phyloP scores from a whole-genome alignment of 2,329 filamentous ascomycete species.

The Fusarium albosuccineum region DNA sequence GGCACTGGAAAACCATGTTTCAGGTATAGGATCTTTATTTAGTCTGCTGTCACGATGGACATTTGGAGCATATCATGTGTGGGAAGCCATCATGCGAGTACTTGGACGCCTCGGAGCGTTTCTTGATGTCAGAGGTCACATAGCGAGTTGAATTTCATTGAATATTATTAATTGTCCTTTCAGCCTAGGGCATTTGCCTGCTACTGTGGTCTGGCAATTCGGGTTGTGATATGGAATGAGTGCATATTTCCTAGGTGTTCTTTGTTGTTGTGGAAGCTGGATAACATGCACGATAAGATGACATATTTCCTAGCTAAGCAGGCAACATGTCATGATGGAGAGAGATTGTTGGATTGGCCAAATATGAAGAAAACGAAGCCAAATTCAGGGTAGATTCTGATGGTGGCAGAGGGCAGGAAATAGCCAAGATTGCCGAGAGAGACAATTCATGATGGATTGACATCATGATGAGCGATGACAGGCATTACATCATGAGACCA shows the following conservation, averaged over 20 bases:
- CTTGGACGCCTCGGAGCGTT: neutral
- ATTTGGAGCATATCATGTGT: neutral
- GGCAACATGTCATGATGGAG: too few species aligned
- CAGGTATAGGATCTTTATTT: conserved; percentile 1
- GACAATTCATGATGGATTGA: conserved; percentile 27
- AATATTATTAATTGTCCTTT: neutral
- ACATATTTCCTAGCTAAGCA: neutral
- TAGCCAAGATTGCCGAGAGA: conserved; percentile 3
- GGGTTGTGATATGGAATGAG: too few species aligned
- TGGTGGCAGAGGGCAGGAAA: neutral
- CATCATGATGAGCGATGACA: conserved; percentile 29
- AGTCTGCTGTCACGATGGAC: conserved; percentile 1
- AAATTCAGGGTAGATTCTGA: neutral
- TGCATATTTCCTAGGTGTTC: too few species aligned
- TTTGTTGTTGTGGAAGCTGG: neutral
- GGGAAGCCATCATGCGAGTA: conserved; percentile 1
- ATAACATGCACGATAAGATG: neutral
- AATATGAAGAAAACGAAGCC: too few species aligned
- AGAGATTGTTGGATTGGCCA: too few species aligned
- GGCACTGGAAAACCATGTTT: neutral
- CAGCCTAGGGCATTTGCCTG: neutral
- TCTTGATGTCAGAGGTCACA: neutral
- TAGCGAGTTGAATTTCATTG: neutral
- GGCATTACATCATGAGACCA: conserved; percentile 38
- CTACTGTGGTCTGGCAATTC: neutral